Conservation (phyloP, 169 alveolate genomes). For the Plasmodium adleri region DNA sequence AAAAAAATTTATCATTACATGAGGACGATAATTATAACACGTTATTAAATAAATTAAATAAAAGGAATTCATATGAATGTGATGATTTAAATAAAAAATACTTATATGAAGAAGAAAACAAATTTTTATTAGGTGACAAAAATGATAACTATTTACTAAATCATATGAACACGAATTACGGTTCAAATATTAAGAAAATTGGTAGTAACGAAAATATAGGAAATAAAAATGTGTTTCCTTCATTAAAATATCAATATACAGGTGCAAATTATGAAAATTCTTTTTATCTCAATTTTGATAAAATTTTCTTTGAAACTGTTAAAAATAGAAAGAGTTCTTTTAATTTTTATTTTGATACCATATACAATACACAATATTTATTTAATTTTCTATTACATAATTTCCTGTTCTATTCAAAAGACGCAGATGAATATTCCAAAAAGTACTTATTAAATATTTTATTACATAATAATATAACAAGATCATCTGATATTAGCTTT, state of each 20-base stretch:
- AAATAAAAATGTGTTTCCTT: constrained; percentile 41
- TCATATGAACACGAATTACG: constrained; percentile 58
- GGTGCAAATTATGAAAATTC: constrained; percentile 76
- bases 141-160: constrained; percentile 71
- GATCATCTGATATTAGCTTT: constrained; percentile 77
- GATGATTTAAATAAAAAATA: constrained; percentile 73
- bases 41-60: constrained; percentile 37
- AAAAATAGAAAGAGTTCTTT: constrained; percentile 77
- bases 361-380: constrained; percentile 75
- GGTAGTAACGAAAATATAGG: constrained; percentile 53
- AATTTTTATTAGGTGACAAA: constrained; percentile 44
- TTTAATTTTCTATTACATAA: constrained; percentile 76
- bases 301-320: constrained; percentile 74
- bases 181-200: constrained; percentile 49
- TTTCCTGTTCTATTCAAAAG: constrained; percentile 75
- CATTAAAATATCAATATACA: constrained; percentile 67
- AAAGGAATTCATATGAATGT: constrained; percentile 54
- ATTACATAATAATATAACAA: constrained; percentile 74
- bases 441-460: constrained; percentile 72
- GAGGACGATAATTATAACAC: constrained; percentile 71
- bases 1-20: constrained; percentile 54
- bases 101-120: constrained; percentile 71
- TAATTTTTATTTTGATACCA: constrained; percentile 77
- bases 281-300: constrained; percentile 72
- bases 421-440: constrained; percentile 78